These are phyloP conservation scores for Clarireedia monteithiana DNA, from an alignment of 2,329 filamentous ascomycete species.

Conservation along the genomic window DNA sequence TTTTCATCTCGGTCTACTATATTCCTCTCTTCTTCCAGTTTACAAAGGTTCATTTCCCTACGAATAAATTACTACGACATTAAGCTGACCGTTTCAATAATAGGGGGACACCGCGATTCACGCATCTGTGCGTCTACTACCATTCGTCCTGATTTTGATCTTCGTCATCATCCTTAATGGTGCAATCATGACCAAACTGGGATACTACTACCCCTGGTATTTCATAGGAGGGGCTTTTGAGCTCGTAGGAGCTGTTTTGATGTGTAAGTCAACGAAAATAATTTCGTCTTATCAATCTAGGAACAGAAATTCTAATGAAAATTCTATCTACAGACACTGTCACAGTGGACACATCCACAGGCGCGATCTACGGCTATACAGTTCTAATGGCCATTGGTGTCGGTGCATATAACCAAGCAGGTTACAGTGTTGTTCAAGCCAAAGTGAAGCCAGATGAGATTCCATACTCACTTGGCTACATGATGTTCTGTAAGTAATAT, in stretches of 20 bases:
- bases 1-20: conserved; percentile 33
- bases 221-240: conserved; percentile 24
- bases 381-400: neutral
- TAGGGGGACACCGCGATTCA: conserved; percentile 37
- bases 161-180: conserved; percentile 22
- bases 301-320: neutral
- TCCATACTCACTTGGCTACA: neutral
- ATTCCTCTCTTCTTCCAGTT: conserved; percentile 32
- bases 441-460: neutral
- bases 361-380: neutral
- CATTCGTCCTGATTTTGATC: conserved; percentile 5
- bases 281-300: conserved; percentile 19
- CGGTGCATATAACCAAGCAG: conserved; percentile 22
- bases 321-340: neutral
- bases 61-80: neutral
- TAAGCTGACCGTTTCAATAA: neutral
- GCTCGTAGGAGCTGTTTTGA: neutral
- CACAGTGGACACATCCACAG: neutral
- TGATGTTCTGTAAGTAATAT: neutral
- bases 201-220: conserved; percentile 30
- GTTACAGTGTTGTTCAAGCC: conserved; percentile 7
- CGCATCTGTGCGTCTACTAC: conserved; percentile 27
- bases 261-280: neutral
- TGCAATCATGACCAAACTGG: conserved; percentile 29
- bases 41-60: conserved; percentile 27